Conservation (phyloP, 2,329 filamentous ascomycete species). For the Macrophomina pseudophaseolina region DNA sequence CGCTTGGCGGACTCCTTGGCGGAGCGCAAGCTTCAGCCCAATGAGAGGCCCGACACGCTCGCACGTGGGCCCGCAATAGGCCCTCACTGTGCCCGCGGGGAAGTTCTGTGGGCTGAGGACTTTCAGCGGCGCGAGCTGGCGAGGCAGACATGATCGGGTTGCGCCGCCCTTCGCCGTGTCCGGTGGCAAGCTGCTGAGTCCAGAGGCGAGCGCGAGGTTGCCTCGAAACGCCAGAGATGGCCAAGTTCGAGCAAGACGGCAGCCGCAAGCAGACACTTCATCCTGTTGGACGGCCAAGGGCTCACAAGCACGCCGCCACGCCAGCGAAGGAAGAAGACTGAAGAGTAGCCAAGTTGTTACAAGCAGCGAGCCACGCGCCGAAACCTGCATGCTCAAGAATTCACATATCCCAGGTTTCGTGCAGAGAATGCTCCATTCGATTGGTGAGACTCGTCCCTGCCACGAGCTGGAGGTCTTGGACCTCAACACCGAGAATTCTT, state of each 20-base stretch:
- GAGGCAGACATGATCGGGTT: neutral
- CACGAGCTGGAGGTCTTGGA: neutral
- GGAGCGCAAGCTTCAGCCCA: neutral
- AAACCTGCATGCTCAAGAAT: neutral
- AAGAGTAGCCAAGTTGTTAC: neutral
- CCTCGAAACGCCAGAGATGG: neutral
- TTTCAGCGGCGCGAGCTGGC: neutral
- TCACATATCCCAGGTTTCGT: neutral
- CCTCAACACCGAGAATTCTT: neutral
- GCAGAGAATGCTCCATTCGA: neutral
- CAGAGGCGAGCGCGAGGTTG: neutral
- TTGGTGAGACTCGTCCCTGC: neutral
- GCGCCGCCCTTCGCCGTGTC: neutral
- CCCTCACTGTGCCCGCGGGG: neutral
- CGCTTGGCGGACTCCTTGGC: constrained; percentile 11
- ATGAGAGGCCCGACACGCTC: neutral
- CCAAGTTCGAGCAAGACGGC: neutral
- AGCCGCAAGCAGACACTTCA: no score
- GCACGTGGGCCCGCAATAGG: neutral
- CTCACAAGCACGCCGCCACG: neutral
- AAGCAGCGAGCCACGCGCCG: neutral
- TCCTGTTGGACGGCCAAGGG: neutral
- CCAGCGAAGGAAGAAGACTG: neutral
- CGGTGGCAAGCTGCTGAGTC: neutral
- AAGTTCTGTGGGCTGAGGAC: neutral